Percentiles rank a stretch among this genome's conserved stretches.
phyloP scores from a whole-genome alignment of 2,329 filamentous ascomycete genomes.

The Monilinia fructicola region DNA sequence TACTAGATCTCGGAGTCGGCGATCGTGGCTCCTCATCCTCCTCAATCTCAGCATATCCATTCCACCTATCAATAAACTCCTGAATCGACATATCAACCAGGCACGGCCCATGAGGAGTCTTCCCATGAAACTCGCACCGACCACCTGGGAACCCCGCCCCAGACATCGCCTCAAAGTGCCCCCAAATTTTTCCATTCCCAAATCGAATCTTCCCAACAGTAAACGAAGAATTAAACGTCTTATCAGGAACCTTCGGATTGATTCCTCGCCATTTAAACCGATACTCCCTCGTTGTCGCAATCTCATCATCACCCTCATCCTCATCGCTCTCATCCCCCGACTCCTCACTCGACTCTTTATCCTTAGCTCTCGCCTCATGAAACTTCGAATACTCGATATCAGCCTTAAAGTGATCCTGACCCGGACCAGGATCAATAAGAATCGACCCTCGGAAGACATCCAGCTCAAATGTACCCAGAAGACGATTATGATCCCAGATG shows the following conservation, averaged over 20 bases:
- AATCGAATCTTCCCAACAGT: conserved; percentile 11
- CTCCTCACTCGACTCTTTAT: conserved; percentile 11
- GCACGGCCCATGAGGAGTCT: conserved; percentile 12
- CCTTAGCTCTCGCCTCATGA: conserved; percentile 6
- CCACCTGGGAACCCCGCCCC: background rate
- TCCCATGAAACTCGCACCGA: conserved; percentile 12
- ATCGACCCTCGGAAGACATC: conserved; percentile 5
- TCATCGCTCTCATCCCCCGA: background rate
- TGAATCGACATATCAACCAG: conserved; percentile 16
- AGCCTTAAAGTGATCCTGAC: conserved; percentile 9
- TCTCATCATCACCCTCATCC: conserved; percentile 7
- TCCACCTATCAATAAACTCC: conserved; percentile 14
- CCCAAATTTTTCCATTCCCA: conserved; percentile 16
- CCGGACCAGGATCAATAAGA: conserved; percentile 11
- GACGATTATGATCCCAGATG: conserved; percentile 18
- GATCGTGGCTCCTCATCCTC: conserved; percentile 14
- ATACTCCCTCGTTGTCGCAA: conserved; percentile 9
- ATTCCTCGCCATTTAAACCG: conserved; percentile 14
- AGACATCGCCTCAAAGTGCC: conserved; percentile 11
- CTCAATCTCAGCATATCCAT: conserved; percentile 15
- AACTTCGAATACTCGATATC: conserved; percentile 19
- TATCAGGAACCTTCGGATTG: background rate
- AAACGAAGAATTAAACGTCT: background rate
- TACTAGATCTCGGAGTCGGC: conserved; percentile 1
- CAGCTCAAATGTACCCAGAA: conserved; percentile 7